Base-by-base conservation (phyloP, 306 rosid species). In the Abrus pulchellus region DNA sequence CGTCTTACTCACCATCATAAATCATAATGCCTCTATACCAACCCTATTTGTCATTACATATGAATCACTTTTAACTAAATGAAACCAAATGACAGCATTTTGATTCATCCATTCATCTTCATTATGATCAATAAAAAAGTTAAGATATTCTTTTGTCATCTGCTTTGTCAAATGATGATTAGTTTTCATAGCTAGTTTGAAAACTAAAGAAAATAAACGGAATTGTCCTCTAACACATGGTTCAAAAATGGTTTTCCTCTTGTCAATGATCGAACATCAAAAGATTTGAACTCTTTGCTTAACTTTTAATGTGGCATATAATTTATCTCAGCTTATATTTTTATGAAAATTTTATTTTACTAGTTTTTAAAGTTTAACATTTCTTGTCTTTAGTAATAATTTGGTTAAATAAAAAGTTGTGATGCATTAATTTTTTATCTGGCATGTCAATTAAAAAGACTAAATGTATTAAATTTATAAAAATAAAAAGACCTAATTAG, bases 161-260 rank as follows among this genome's bases (percentile, higher is more conserved):
- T 68, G 62, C 61, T 82, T 76, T 57, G 44, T 4, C 5, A n/a
- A 36, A 61, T 71, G 59, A 83, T 77, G 55, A 83, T 83, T 65
- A 36, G 41, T 28, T 43, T 57, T 83, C 38, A 77, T 77, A 59
- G 6, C 63, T 43, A 32, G 30, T 71, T 83, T 83, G 75, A 77
- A 83, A 36, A 68, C 11, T 61, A 9, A 34, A 61, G 61, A 61
- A 33, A 61, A 61, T 60, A 59, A 80, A 60, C 29, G 75, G 53
- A 60, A 60, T 20, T 65, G 11, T 75, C 28, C 52, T n/a, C 45
- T 41, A 71, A 9, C 63, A 53, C 10, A 72, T 70, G 20, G 27
- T 13, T 20, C 20, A 9, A 41, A 8, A 29, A 38, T 41, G 55
- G 45, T 4, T 76, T 76, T 50, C 34, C 36, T 76, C 33, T 53